Evolutionary conservation across 2,329 filamentous ascomycete species (phyloP).

Genomic region (Emmonsia crescens): DNA sequence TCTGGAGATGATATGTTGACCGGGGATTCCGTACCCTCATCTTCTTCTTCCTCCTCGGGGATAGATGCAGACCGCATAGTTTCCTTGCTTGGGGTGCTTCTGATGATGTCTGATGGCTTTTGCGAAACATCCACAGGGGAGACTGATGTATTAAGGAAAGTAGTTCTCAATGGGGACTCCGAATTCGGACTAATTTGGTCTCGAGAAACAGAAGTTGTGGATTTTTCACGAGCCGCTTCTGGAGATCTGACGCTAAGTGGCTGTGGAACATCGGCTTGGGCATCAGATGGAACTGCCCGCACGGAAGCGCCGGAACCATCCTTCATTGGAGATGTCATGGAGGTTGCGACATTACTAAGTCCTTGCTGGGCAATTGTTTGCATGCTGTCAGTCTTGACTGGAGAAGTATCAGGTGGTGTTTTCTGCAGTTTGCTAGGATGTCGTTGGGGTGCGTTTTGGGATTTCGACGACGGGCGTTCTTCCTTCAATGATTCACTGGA

Average conservation of each 20-base stretch:
- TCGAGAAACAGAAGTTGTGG: neutral
- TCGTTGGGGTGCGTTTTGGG: constrained; percentile 38
- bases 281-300: constrained; percentile 25
- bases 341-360: constrained; percentile 15
- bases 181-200: neutral
- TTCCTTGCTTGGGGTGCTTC: neutral
- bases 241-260: constrained; percentile 14
- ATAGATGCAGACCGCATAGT: neutral
- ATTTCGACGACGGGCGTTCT: constrained; percentile 24
- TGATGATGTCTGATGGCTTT: constrained; percentile 16
- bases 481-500: constrained; percentile 33
- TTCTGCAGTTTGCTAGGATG: constrained; percentile 62
- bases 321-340: constrained; percentile 14
- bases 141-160: constrained; percentile 4
- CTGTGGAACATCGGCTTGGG: constrained; percentile 19
- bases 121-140: constrained; percentile 8
- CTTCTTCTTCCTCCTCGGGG: constrained; percentile 14
- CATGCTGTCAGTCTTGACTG: constrained; percentile 29
- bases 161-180: constrained; percentile 9
- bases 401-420: constrained; percentile 36
- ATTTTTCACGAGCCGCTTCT: constrained; percentile 8
- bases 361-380: constrained; percentile 34
- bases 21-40: constrained; percentile 55
- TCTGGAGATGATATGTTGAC: constrained; percentile 52
- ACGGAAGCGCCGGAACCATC: constrained; percentile 23